Percentiles rank a stretch among this genome's conserved stretches.
Evolutionary conservation across 352 stramenopile genomes (phyloP).

Genomic region (Saprolegnia parasitica): DNA sequence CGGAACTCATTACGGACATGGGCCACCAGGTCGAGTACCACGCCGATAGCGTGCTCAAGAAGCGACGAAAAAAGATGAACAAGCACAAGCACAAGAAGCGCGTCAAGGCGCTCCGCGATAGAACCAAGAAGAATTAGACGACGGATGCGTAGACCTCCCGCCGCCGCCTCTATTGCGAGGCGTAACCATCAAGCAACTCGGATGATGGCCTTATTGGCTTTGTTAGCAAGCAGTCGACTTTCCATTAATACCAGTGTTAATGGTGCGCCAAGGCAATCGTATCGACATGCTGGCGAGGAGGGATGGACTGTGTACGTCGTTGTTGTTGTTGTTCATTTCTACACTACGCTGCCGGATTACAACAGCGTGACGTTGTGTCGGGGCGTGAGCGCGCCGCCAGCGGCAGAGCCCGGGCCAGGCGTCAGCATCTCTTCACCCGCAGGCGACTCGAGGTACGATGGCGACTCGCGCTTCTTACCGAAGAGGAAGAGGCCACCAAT

Average conservation of each 20-base stretch:
- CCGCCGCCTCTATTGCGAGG: background rate
- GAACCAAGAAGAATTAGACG: constrained; percentile 86
- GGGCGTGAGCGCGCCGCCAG: constrained; percentile 1
- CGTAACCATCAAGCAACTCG: too few species aligned
- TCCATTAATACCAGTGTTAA: constrained; percentile 1
- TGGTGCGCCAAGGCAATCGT: background rate
- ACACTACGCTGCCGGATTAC: constrained; percentile 12
- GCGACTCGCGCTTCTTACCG: constrained; percentile 16
- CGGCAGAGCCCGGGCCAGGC: background rate
- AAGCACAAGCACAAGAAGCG: constrained; percentile 91
- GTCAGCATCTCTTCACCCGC: background rate
- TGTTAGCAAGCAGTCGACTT: too few species aligned
- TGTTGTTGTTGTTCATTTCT: background rate
- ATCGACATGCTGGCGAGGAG: too few species aligned
- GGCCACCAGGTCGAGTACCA: constrained; percentile 55
- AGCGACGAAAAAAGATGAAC: constrained; percentile 91
- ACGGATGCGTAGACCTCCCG: background rate
- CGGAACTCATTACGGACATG: constrained; percentile 59
- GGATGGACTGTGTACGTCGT: background rate
- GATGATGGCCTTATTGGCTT: too few species aligned
- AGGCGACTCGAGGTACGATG: constrained; percentile 21
- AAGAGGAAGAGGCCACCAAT: constrained; percentile 18
- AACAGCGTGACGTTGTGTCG: constrained; percentile 27
- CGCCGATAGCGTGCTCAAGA: constrained; percentile 84
- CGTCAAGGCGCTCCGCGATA: constrained; percentile 82